Conservation (phyloP, 192 early-diverging fungal species). For the Radiomyces spectabilis region DNA sequence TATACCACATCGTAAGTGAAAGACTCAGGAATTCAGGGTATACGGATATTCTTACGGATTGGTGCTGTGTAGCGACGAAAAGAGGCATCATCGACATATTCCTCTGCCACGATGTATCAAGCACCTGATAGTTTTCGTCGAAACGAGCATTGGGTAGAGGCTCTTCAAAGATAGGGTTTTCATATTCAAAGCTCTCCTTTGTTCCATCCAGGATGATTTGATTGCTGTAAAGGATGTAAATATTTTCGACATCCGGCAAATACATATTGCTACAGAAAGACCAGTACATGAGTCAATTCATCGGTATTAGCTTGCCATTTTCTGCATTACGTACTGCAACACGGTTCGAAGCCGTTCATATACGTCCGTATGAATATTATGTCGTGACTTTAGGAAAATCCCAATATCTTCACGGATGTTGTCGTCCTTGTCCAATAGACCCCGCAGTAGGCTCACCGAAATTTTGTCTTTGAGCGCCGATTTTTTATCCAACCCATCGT, state of each 20-base stretch:
- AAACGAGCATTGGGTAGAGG: slow-evolving; percentile 62
- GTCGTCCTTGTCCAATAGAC: slow-evolving; percentile 32
- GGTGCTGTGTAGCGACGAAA: slow-evolving; percentile 13
- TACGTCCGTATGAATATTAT: slow-evolving; percentile 24
- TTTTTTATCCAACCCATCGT: slow-evolving; percentile 5
- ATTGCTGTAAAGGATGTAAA: slow-evolving; percentile 51
- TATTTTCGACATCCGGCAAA: slow-evolving; percentile 50
- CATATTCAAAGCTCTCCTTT: slow-evolving; percentile 53
- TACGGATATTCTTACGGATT: not conserved
- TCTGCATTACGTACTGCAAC: no score
- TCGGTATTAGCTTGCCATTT: not conserved
- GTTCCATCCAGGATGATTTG: slow-evolving; percentile 52
- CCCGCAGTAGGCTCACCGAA: slow-evolving; percentile 34
- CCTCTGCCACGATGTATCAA: slow-evolving; percentile 46
- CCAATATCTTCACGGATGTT: slow-evolving; percentile 27
- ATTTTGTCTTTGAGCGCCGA: slow-evolving; percentile 10
- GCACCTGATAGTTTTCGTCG: slow-evolving; percentile 43
- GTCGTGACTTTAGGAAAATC: slow-evolving; percentile 33
- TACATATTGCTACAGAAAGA: slow-evolving; percentile 49
- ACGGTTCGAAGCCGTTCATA: slow-evolving; percentile 26
- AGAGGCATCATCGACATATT: slow-evolving; percentile 24
- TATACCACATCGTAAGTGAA: no score
- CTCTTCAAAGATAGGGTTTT: slow-evolving; percentile 51
- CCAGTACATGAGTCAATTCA: no score
- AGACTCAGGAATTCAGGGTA: no score